Evolutionary conservation across 208 protist genomes (phyloP), one percentile per base, ranked within the genome.

Genomic region (Leishmania aethiopica): DNA sequence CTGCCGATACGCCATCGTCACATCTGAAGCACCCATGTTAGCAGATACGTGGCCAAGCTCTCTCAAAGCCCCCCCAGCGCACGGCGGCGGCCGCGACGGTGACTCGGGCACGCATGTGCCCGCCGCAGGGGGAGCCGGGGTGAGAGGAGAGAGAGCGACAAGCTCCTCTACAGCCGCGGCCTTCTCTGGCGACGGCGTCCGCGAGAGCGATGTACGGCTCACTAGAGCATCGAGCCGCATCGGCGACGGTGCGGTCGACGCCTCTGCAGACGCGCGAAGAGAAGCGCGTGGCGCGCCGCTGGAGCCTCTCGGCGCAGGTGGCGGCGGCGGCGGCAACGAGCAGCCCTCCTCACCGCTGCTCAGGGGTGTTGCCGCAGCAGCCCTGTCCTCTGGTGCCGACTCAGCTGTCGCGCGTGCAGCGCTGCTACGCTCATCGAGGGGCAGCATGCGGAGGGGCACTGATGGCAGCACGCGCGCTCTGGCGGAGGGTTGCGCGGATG

Each of bases 91-190:
- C 69, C 28, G 28, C 19, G 35, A 40, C 47, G 71, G 71, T 59
- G 71, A 75, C 47, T 13, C 28, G 17, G 47, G 13, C 47, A n/a
- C 47, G 47, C 42, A 40, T 17, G 28, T 19, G 32, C 19, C 40
- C 32, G 74, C 19, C 4, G 73, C 37, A 7, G 6, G 49, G 17
- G 25, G 74, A 51, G 57, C 57, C 17, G 75, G 75, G 35, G 79
- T 87, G 32, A 84, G 84, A 28, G 77, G 78, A 15, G 74, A 83
- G 73, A 82, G 28, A 32, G 80, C 71, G 10, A 78, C 74, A 40
- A 80, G 15, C 59, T 80, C 81, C 35, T 76, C 75, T 28, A 25
- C 19, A 28, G 10, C 3, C 1, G 47, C 57, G 1, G 13, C 70
- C 55, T 53, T n/a, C 49, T 74, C 15, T 69, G 42, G 81, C 10